Evolutionary conservation across 2,329 filamentous ascomycete species (phyloP).

Genomic region (Pseudodiploospora longispora): DNA sequence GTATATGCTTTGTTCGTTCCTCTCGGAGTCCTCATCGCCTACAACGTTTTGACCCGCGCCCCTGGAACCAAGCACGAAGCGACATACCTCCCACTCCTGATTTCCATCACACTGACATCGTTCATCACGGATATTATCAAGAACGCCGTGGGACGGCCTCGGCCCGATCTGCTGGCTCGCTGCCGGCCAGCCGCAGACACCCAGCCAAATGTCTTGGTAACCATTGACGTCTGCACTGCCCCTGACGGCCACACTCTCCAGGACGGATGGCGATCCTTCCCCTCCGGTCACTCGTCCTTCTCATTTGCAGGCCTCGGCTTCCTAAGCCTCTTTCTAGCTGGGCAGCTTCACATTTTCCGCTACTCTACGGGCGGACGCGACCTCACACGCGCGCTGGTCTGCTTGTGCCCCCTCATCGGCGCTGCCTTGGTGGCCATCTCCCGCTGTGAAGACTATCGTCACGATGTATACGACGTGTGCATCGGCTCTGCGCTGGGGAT

Average conservation of each 20-base stretch:
- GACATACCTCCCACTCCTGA: conserved; percentile 71
- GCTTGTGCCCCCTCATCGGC: conserved; percentile 50
- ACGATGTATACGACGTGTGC: conserved; percentile 63
- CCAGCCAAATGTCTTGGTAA: conserved; percentile 45
- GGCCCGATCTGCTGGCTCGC: conserved; percentile 57
- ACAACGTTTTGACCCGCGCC: conserved; percentile 55
- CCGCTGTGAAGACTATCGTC: conserved; percentile 61
- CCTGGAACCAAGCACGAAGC: conserved; percentile 75
- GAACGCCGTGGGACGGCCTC: conserved; percentile 72
- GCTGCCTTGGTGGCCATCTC: conserved; percentile 62
- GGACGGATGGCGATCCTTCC: conserved; percentile 79
- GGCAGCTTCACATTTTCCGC: conserved; percentile 53
- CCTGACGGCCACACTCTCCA: conserved; percentile 60
- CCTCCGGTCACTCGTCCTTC: conserved; percentile 72
- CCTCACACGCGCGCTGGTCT: conserved; percentile 48
- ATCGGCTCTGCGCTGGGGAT: conserved; percentile 54
- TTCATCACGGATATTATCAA: conserved; percentile 90
- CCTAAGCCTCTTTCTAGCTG: conserved; percentile 60
- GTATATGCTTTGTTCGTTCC: conserved; percentile 71
- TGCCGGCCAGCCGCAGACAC: conserved; percentile 60
- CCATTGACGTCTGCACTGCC: conserved; percentile 65
- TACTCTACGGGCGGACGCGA: conserved; percentile 38
- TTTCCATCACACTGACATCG: conserved; percentile 66
- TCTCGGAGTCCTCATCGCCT: conserved; percentile 55
- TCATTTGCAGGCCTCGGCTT: conserved; percentile 74